These are phyloP conservation scores for Eucalyptus urophylla DNA, from an alignment of 345 rosid species.

Conservation along the genomic window DNA sequence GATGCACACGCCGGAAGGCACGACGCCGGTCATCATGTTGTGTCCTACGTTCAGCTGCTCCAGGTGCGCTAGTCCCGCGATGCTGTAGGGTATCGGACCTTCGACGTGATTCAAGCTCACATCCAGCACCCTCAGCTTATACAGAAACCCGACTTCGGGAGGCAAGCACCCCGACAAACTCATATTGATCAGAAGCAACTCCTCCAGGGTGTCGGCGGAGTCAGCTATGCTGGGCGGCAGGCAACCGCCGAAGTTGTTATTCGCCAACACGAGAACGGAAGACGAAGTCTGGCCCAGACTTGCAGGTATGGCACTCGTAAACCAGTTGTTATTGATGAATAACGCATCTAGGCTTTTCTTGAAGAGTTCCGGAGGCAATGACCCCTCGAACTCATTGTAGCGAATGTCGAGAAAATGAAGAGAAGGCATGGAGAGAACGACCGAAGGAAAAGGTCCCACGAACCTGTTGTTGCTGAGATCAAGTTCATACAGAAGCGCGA, in stretches of 20 bases:
- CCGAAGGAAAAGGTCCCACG: constrained; percentile 67
- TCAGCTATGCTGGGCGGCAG: constrained; percentile 60
- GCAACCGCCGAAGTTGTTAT: constrained; percentile 70
- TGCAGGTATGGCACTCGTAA: constrained; percentile 36
- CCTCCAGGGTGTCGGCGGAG: constrained; percentile 62
- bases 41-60: constrained; percentile 63
- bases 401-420: constrained; percentile 61
- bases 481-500: constrained; percentile 65
- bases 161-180: constrained; percentile 81
- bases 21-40: constrained; percentile 58
- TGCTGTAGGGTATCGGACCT: constrained; percentile 82
- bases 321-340: constrained; percentile 60
- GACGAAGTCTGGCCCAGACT: constrained; percentile 25
- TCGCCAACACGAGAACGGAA: constrained; percentile 70
- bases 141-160: constrained; percentile 72
- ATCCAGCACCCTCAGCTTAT: constrained; percentile 66
- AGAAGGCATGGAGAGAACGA: constrained; percentile 54
- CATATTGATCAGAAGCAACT: constrained; percentile 58
- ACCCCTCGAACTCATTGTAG: constrained; percentile 85
- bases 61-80: constrained; percentile 62
- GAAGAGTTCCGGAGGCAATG: constrained; percentile 58
- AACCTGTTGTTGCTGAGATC: constrained; percentile 88
- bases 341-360: constrained; percentile 65
- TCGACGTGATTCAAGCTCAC: constrained; percentile 59
- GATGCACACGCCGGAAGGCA: constrained; percentile 56